phyloP scores from a whole-genome alignment of 768 basidiomycete genomes.

The Amanita fuliginea region DNA sequence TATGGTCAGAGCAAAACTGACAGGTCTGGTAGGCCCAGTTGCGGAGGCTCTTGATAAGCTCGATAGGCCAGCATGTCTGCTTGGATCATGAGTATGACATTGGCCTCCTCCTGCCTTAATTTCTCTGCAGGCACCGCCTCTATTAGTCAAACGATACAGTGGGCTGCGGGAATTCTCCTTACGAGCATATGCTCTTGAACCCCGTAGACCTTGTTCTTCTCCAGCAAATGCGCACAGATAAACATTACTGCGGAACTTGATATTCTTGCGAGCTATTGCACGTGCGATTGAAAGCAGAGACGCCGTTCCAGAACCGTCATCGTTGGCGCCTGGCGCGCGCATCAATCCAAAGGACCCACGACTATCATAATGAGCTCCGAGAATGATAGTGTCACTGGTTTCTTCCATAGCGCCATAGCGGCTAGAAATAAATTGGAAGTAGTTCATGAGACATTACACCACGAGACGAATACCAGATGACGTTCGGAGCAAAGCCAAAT shows the following conservation, averaged over 20 bases:
- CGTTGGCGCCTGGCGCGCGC: conserved; percentile 47
- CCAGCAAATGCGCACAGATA: conserved; percentile 81
- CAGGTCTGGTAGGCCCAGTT: conserved; percentile 71
- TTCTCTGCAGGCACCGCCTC: conserved; percentile 28
- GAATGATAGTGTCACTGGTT: conserved; percentile 54
- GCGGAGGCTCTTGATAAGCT: conserved; percentile 63
- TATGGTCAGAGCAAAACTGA: conserved; percentile 21
- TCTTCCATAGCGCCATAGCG: conserved; percentile 44
- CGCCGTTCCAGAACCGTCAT: conserved; percentile 47
- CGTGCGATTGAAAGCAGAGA: conserved; percentile 75
- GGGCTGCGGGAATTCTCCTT: conserved; percentile 17
- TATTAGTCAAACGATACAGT: neutral
- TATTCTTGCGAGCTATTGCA: conserved; percentile 50
- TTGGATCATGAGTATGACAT: conserved; percentile 78
- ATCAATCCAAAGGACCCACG: conserved; percentile 78
- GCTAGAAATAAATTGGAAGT: conserved; percentile 21
- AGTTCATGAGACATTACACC: neutral
- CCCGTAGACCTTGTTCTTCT: conserved; percentile 83
- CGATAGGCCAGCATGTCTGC: conserved; percentile 91
- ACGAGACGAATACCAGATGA: conserved; percentile 54
- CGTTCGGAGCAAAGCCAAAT: conserved; percentile 72
- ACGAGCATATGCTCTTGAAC: conserved; percentile 75
- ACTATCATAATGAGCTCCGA: conserved; percentile 87
- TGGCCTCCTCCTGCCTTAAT: conserved; percentile 44
- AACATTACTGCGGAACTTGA: conserved; percentile 68